Percentiles rank a stretch among this genome's conserved stretches.
These are phyloP conservation scores for Leishmania braziliensis DNA, from an alignment of 208 protist genomes.

Conservation along the genomic window DNA sequence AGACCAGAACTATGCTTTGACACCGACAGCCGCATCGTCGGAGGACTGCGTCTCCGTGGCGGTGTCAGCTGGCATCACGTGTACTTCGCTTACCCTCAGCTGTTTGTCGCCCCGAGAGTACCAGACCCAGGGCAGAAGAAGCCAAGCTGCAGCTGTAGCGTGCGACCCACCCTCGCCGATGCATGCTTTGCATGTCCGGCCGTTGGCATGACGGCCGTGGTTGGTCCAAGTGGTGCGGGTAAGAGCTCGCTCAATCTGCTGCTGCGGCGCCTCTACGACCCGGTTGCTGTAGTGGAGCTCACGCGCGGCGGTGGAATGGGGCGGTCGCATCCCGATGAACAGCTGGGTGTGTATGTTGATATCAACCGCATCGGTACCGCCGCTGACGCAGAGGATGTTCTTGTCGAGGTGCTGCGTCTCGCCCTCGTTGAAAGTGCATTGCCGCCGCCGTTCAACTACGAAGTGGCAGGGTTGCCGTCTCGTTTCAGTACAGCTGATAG, in stretches of 20 bases:
- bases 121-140: background rate
- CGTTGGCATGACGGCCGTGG: constrained; percentile 52
- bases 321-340: background rate
- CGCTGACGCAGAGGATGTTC: constrained; percentile 15
- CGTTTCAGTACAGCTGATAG: background rate
- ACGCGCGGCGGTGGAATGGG: background rate
- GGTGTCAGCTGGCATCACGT: constrained; percentile 54
- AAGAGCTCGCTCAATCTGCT: constrained; percentile 78
- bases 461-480: background rate
- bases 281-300: constrained; percentile 27
- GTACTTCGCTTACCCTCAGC: constrained; percentile 74
- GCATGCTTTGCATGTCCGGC: constrained; percentile 36
- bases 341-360: background rate
- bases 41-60: constrained; percentile 45
- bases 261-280: constrained; percentile 79
- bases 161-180: constrained; percentile 26
- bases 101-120: constrained; percentile 4
- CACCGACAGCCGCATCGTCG: constrained; percentile 40
- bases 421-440: constrained; percentile 36
- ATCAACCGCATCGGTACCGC: constrained; percentile 1
- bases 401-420: constrained; percentile 31
- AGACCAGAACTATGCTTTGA: constrained; percentile 38
- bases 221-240: constrained; percentile 79
- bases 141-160: background rate
- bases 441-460: constrained; percentile 11